Evolutionary conservation across 192 early-diverging fungal genomes (phyloP).

Genomic region (Thoreauomyces humboldtii): DNA sequence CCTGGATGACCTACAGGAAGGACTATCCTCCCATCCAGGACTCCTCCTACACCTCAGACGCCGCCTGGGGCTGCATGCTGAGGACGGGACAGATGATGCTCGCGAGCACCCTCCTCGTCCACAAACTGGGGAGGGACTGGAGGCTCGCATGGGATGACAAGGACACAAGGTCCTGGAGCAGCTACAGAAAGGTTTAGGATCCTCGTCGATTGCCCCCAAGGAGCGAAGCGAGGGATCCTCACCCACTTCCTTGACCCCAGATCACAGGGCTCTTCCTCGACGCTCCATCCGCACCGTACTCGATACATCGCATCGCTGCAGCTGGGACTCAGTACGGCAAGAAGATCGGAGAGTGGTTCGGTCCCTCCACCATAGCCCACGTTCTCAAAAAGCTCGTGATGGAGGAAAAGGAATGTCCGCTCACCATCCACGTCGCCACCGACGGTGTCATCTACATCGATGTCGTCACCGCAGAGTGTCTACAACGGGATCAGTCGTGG

Average conservation of each 20-base stretch:
- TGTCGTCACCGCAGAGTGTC: slow-evolving; percentile 56
- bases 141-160: slow-evolving; percentile 19
- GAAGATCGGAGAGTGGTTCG: slow-evolving; percentile 97
- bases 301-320: slow-evolving; percentile 89
- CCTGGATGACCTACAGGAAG: slow-evolving; percentile 93
- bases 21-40: slow-evolving; percentile 77
- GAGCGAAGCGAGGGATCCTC: too few relatives aligned
- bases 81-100: slow-evolving; percentile 91
- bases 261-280: slow-evolving; percentile 72
- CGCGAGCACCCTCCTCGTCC: slow-evolving; percentile 74
- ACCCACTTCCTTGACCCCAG: too few relatives aligned
- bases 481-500: slow-evolving; percentile 28
- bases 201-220: too few relatives aligned
- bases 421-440: slow-evolving; percentile 73
- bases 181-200: too few relatives aligned
- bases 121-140: slow-evolving; percentile 70
- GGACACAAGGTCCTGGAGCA: not conserved
- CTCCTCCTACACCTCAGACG: slow-evolving; percentile 76
- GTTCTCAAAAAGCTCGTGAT: slow-evolving; percentile 66
- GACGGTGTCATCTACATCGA: slow-evolving; percentile 82
- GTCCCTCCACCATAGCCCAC: slow-evolving; percentile 82
- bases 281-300: slow-evolving; percentile 66
- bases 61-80: slow-evolving; percentile 92
- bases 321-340: slow-evolving; percentile 78
- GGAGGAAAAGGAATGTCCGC: slow-evolving; percentile 51